Base-by-base conservation (phyloP, 2,329 filamentous ascomycete genomes). In the Fusarium armeniacum region DNA sequence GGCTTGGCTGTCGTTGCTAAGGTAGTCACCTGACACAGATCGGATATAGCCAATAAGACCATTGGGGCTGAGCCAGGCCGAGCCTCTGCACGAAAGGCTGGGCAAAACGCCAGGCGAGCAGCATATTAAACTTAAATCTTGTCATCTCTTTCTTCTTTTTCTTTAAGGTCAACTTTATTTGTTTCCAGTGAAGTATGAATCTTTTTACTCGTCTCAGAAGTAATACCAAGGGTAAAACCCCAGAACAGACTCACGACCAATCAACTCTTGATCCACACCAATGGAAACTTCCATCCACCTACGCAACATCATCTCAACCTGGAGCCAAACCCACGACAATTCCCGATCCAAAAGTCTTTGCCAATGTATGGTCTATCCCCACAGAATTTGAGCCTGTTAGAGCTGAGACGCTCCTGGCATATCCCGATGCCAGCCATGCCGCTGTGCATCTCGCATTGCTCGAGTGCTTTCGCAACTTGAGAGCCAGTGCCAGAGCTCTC, bases 401-500 rank as follows among this genome's bases (percentile, higher is more conserved):
- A 9, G 16, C 40, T 5, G 62, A 65, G 24, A 46, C 44, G 5
- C n/a, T 64, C 2, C 24, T 64, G 5, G 52, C 60, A 0, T 64
- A 64, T 4, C 66, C 66, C 1, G 66, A 69, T 10, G 47, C 49
- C 9, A 66, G 66, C 8, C 66, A 69, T n/a, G 65, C 65, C 0
- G 66, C 66, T 8, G 65, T 69, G 0, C 66, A 69, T 50, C 22
- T 69, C 3, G 65, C 65, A 5, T 41, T 69, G 22, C 54, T 69
- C 4, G 66, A 69, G 20, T 69, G 66, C 11, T 69, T 69, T 4
- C 61, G 66, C 11, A 36, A 45, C 5, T 28, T 69, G 6, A 68
- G 40, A 16, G 40, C 50, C 10, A 56, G 47, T 9, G 65, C 66
- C 2, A 43, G 36, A 16, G 61, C 41, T 16, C 66, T 69, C 12